A percentile compares a stretch with the other conserved stretches of the same genome.
Evolutionary conservation across 495 filamentous ascomycete genomes (phyloP).

Genomic region (Filosporella fistucella): DNA sequence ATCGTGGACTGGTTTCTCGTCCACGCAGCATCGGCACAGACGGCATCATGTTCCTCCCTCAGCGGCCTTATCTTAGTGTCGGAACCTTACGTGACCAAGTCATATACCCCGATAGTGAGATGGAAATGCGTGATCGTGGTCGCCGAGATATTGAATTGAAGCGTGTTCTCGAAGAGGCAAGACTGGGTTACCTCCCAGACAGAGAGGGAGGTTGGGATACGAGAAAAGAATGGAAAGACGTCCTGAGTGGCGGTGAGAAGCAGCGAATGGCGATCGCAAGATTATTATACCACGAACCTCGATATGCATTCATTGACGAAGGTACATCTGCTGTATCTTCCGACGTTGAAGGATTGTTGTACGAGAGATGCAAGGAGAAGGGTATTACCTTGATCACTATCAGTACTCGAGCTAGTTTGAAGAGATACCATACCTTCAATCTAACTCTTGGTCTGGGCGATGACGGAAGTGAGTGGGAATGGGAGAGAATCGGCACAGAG

Average conservation of each 20-base stretch:
- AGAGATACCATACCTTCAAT: constrained; percentile 91
- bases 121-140: constrained; percentile 84
- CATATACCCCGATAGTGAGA: constrained; percentile 92
- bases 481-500: constrained; percentile 89
- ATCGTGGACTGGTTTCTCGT: constrained; percentile 79
- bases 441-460: constrained; percentile 74
- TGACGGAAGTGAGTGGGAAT: constrained; percentile 68
- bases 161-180: constrained; percentile 72
- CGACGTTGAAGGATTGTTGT: constrained; percentile 92
- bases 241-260: constrained; percentile 96
- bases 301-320: constrained; percentile 92
- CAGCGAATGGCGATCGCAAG: constrained; percentile 89
- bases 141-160: constrained; percentile 71
- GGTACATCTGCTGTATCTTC: constrained; percentile 89
- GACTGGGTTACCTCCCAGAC: constrained; percentile 81
- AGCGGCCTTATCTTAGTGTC: constrained; percentile 87
- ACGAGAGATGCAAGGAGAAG: constrained; percentile 84
- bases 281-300: constrained; percentile 89
- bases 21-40: constrained; percentile 77
- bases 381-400: constrained; percentile 95
- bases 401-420: constrained; percentile 85
- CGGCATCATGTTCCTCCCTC: constrained; percentile 97
- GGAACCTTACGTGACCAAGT: constrained; percentile 97
- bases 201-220: constrained; percentile 97
- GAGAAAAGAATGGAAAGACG: constrained; percentile 97